Percentiles rank a stretch among this genome's conserved stretches.
phyloP scores from a whole-genome alignment of 1,284 basidiomycete genomes.

The Neonothopanus nambi region DNA sequence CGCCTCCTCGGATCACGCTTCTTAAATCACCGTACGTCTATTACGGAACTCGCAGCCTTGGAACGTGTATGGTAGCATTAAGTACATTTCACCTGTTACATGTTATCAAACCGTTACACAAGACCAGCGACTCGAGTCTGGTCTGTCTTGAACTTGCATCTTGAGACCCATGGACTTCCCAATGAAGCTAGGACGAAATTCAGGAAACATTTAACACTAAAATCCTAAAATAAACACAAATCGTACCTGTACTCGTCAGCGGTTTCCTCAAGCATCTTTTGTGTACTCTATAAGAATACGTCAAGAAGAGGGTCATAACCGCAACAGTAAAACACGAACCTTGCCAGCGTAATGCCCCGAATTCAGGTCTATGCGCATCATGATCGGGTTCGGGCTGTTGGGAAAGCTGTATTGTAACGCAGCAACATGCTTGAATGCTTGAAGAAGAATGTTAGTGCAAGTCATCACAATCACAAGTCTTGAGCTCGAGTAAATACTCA shows the following conservation, averaged over 20 bases:
- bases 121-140: neutral
- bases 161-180: neutral
- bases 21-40: too few species aligned
- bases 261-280: conserved; percentile 3
- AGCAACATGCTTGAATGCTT: conserved; percentile 4
- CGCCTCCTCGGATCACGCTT: too few species aligned
- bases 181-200: neutral
- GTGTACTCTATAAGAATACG: neutral
- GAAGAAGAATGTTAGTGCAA: neutral
- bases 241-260: conserved; percentile 2
- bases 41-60: too few species aligned
- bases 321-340: neutral
- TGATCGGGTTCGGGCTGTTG: neutral
- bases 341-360: neutral
- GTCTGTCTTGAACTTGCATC: neutral
- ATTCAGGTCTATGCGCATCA: conserved; percentile 4
- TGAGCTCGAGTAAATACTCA: too few species aligned
- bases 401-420: neutral
- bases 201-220: neutral
- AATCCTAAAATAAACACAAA: neutral
- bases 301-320: neutral
- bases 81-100: too few species aligned
- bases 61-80: too few species aligned
- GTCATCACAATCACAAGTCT: too few species aligned
- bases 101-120: neutral